phyloP scores from a whole-genome alignment of 2,329 filamentous ascomycete genomes.

The Verticillium tricorpus region DNA sequence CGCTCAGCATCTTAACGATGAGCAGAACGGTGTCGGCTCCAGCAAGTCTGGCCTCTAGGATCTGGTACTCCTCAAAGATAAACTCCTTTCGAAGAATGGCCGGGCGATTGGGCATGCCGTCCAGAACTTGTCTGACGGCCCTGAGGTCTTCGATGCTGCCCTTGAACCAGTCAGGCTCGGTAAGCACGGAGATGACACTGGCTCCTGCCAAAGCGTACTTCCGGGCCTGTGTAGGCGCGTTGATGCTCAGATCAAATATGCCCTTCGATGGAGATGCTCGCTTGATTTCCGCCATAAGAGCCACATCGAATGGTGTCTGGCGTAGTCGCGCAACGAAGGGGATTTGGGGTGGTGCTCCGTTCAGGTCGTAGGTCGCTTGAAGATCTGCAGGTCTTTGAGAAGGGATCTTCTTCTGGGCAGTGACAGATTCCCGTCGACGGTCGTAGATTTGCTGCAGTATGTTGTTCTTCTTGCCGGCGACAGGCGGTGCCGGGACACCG shows the following conservation, averaged over 20 bases:
- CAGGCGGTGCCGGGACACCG: slow-evolving; percentile 19
- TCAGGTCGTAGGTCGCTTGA: slow-evolving; percentile 80
- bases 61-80: slow-evolving; percentile 97
- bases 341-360: slow-evolving; percentile 78
- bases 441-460: slow-evolving; percentile 91
- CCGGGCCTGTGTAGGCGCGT: slow-evolving; percentile 82
- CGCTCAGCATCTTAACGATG: slow-evolving; percentile 96
- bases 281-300: slow-evolving; percentile 96
- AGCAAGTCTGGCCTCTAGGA: slow-evolving; percentile 85
- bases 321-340: slow-evolving; percentile 74
- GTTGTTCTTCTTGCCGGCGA: slow-evolving; percentile 61
- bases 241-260: slow-evolving; percentile 81
- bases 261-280: slow-evolving; percentile 95
- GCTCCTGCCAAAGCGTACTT: slow-evolving; percentile 92
- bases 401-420: slow-evolving; percentile 76
- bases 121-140: slow-evolving; percentile 80
- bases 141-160: slow-evolving; percentile 92
- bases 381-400: slow-evolving; percentile 80
- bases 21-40: slow-evolving; percentile 92
- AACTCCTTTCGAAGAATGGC: slow-evolving; percentile 95
- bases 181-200: slow-evolving; percentile 97
- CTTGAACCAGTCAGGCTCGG: slow-evolving; percentile 98
- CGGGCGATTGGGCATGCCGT: slow-evolving; percentile 86
- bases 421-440: slow-evolving; percentile 70
- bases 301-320: slow-evolving; percentile 80